A percentile compares a stretch with the other conserved stretches of the same genome.
phyloP scores from a whole-genome alignment of 2,329 filamentous ascomycete species.

The Zarea fungicola region DNA sequence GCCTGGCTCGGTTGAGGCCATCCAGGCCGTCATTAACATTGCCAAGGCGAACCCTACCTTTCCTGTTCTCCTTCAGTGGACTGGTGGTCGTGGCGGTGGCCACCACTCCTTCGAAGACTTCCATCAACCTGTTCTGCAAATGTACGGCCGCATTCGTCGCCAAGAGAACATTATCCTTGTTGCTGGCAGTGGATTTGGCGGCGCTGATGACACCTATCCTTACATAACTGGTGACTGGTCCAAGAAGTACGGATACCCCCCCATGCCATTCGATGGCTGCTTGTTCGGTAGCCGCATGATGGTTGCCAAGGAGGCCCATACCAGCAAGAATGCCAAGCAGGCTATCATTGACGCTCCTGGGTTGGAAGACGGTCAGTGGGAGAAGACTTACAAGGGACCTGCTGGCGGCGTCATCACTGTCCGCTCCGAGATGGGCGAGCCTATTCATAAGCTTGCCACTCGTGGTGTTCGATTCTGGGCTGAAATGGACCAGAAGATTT shows the following conservation, averaged over 20 bases:
- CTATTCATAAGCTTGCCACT: conserved; percentile 97
- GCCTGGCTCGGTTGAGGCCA: conserved; percentile 81
- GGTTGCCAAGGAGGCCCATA: conserved; percentile 89
- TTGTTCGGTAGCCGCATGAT: conserved; percentile 91
- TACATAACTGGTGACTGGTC: conserved; percentile 89
- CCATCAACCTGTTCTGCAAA: conserved; percentile 83
- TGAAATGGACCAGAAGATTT: conserved; percentile 99
- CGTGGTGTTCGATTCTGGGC: conserved; percentile 95
- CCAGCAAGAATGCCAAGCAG: conserved; percentile 80
- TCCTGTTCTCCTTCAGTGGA: conserved; percentile 93
- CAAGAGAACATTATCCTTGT: conserved; percentile 83
- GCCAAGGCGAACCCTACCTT: conserved; percentile 91
- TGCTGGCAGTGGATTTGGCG: conserved; percentile 87
- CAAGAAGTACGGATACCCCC: conserved; percentile 77
- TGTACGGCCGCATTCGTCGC: conserved; percentile 84
- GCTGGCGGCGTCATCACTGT: conserved; percentile 95
- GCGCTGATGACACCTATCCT: conserved; percentile 83
- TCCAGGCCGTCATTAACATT: conserved; percentile 86
- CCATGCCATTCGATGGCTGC: conserved; percentile 92
- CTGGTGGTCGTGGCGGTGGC: conserved; percentile 85
- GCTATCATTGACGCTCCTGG: conserved; percentile 84
- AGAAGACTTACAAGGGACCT: conserved; percentile 86
- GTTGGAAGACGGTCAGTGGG: conserved; percentile 78
- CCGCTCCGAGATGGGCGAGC: conserved; percentile 97
- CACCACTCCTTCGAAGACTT: conserved; percentile 96